These are phyloP conservation scores for Dryadomyces sulphureus DNA, from an alignment of 2,329 filamentous ascomycete species.

Conservation along the genomic window DNA sequence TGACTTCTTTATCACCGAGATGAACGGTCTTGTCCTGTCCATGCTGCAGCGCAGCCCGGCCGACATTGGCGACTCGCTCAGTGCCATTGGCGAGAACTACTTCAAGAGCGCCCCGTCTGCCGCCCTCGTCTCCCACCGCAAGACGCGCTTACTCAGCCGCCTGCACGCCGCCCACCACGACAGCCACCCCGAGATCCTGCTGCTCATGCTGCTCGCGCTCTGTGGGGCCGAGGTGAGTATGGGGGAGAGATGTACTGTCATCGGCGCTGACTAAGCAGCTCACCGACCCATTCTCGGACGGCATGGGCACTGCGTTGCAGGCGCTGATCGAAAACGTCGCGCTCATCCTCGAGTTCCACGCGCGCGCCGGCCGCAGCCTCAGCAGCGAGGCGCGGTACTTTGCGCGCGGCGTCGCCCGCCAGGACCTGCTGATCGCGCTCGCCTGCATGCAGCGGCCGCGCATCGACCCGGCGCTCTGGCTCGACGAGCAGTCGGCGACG, in stretches of 20 bases:
- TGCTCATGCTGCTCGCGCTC: slow-evolving; percentile 7
- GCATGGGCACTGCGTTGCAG: slow-evolving; percentile 6
- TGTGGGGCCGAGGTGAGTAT: slow-evolving; percentile 11
- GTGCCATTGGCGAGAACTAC: slow-evolving; percentile 11
- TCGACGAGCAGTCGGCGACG: slow-evolving; percentile 7
- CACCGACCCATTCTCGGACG: slow-evolving; percentile 8
- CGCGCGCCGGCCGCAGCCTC: slow-evolving; percentile 4
- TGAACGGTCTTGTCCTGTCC: slow-evolving; percentile 9
- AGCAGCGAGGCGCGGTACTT: slow-evolving; percentile 9
- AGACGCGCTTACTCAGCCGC: slow-evolving; percentile 6
- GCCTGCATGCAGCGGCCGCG: slow-evolving; percentile 8
- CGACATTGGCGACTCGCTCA: slow-evolving; percentile 8
- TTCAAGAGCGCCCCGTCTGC: neutral
- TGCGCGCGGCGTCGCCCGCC: slow-evolving; percentile 9
- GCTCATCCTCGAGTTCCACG: slow-evolving; percentile 7
- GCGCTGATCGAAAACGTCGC: slow-evolving; percentile 10
- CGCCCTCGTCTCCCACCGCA: slow-evolving; percentile 5
- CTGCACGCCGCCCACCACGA: slow-evolving; percentile 7
- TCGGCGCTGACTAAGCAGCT: slow-evolving; percentile 2
- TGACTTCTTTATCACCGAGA: slow-evolving; percentile 9
- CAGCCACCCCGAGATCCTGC: slow-evolving; percentile 6
- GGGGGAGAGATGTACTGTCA: neutral
- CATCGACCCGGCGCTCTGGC: slow-evolving; percentile 8
- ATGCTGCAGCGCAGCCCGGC: slow-evolving; percentile 7
- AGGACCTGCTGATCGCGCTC: slow-evolving; percentile 8